These are phyloP conservation scores for Colletotrichum scovillei DNA, from an alignment of 2,329 filamentous ascomycete species.

Conservation along the genomic window DNA sequence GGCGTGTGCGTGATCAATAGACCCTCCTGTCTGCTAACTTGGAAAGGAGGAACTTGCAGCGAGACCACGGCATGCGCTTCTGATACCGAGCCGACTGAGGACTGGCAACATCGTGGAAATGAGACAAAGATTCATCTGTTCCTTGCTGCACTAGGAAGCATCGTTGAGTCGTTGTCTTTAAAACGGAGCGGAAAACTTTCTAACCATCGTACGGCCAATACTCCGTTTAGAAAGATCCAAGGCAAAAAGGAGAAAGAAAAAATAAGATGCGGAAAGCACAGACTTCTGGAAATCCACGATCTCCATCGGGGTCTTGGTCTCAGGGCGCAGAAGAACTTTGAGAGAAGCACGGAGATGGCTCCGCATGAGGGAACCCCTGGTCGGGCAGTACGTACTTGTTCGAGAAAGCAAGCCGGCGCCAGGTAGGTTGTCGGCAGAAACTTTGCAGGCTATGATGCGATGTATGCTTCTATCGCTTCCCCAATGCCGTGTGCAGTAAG, in stretches of 20 bases:
- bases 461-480: constrained; percentile 5
- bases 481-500: background rate
- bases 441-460: background rate
- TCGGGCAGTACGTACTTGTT: constrained; percentile 1
- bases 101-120: background rate
- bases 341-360: constrained; percentile 19
- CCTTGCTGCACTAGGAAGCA: background rate
- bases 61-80: constrained; percentile 35
- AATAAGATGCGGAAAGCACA: constrained; percentile 6
- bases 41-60: constrained; percentile 33
- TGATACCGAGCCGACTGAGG: constrained; percentile 32
- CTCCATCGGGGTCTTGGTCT: constrained; percentile 25
- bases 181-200: background rate
- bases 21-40: constrained; percentile 11
- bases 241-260: background rate
- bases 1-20: background rate
- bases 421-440: background rate
- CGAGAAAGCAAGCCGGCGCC: background rate
- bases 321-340: constrained; percentile 15
- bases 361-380: constrained; percentile 19
- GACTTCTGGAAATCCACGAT: constrained; percentile 17
- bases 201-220: background rate
- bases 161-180: background rate
- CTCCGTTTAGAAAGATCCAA: background rate
- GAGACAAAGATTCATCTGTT: background rate